Conservation (phyloP, 2,329 filamentous ascomycete genomes). For the Sclerotinia subarctica region DNA sequence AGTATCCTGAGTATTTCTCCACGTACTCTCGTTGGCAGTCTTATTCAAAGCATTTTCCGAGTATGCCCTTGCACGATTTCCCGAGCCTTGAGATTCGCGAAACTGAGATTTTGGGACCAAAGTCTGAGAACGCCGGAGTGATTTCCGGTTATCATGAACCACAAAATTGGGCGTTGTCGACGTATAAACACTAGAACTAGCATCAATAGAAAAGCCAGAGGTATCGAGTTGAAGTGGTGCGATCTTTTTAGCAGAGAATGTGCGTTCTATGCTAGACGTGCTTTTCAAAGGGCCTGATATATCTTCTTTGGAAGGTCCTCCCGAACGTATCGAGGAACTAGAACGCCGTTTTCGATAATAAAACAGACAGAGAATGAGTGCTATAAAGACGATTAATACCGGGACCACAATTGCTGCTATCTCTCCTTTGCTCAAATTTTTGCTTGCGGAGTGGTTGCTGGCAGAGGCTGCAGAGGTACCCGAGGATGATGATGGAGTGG, state of each 20-base stretch:
- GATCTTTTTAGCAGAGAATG: conserved; percentile 24
- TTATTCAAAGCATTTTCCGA: conserved; percentile 33
- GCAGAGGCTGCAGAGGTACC: conserved; percentile 16
- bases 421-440: conserved; percentile 22
- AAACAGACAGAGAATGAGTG: conserved; percentile 27
- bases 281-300: conserved; percentile 31
- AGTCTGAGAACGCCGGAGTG: conserved; percentile 15
- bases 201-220: conserved; percentile 26
- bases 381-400: conserved; percentile 24
- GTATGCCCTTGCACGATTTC: conserved; percentile 26
- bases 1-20: conserved; percentile 34
- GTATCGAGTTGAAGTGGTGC: conserved; percentile 31
- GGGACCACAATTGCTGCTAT: conserved; percentile 34
- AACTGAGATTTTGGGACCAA: conserved; percentile 22
- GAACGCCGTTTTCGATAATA: conserved; percentile 28
- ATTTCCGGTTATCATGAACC: conserved; percentile 9
- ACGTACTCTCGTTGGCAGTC: conserved; percentile 25
- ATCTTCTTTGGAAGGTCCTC: conserved; percentile 26
- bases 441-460: not conserved
- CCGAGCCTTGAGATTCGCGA: conserved; percentile 22
- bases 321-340: conserved; percentile 18
- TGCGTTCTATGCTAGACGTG: conserved; percentile 23
- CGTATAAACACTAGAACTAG: conserved; percentile 15
- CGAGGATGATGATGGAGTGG: conserved; percentile 19
- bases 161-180: conserved; percentile 9